Evolutionary conservation across 305 asterid species (phyloP).

Genomic region (Coffea humblotiana): DNA sequence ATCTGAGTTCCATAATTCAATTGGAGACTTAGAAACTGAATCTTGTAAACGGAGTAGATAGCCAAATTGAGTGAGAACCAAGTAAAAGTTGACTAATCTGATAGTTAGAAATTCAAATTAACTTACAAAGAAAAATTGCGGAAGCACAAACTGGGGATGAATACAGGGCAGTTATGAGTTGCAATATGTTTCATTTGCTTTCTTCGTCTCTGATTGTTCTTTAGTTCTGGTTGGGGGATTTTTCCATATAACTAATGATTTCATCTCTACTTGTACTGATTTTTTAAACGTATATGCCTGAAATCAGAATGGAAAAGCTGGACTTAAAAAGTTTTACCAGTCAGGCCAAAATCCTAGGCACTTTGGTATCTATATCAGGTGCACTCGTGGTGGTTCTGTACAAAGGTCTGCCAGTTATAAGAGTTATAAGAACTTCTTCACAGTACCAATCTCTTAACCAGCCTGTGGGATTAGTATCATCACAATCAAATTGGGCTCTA

Average conservation of each 20-base stretch:
- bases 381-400: constrained; percentile 74
- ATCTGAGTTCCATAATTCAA: no score
- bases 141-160: not conserved
- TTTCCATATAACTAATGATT: no score
- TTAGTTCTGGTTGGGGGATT: not conserved
- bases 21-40: no score
- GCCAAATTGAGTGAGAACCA: no score
- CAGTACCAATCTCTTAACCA: constrained; percentile 23
- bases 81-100: no score
- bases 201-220: not conserved
- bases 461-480: constrained; percentile 42
- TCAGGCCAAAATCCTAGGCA: constrained; percentile 72
- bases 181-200: not conserved
- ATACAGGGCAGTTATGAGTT: not conserved
- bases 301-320: constrained; percentile 71
- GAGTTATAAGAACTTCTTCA: not conserved
- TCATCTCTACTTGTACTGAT: not conserved
- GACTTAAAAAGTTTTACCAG: constrained; percentile 50
- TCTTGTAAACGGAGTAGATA: no score
- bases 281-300: not conserved
- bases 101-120: no score
- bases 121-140: no score
- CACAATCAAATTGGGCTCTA: constrained; percentile 59
- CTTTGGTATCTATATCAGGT: constrained; percentile 69
- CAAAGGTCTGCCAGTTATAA: constrained; percentile 56